Evolutionary conservation across 768 basidiomycete genomes (phyloP), one percentile per base, ranked within the genome.

Genomic region (Lactifluus subvellereus): DNA sequence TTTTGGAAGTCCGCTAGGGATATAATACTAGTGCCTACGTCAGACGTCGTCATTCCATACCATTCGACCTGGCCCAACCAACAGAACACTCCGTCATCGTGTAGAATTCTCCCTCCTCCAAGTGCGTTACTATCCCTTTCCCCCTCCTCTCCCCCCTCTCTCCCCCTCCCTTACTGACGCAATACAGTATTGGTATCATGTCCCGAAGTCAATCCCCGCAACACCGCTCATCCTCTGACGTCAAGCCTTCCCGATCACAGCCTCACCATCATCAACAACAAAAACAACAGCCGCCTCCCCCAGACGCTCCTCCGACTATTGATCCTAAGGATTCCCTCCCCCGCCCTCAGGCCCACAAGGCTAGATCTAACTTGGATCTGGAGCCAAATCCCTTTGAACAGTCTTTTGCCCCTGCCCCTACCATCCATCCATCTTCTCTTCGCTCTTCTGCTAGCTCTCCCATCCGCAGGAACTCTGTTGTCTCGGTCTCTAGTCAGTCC

Each of bases 381-480:
- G 94, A 96, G 71, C 89, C 88, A 0, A 96, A 96, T 72, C 94
- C 94, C 0, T 97, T 97, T 71, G 96, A 99, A 72, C 91, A 94
- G 75, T 94, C 91, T 58, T 98, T 98, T 73, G 86, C 88, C 40
- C 76, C 60, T 73, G 86, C 88, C 40, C 76, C 60, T 69, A 73
- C 59, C 9, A 18, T 40, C 70, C 79, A 61, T n/a, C 37, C 61
- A 14, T 66, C 70, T 14, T 67, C 69, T 53, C 69, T 71, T 51
- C 68, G 73, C 45, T 71, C 75, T 43, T 71, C 72, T n/a, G 64
- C 68, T 51, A 74, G 77, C 58, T 67, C 77, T 54, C 69, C 74
- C 37, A 70, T 76, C 59, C 69, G 71, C 52, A 61, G 67, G 4
- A 71, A 72, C 59, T 67, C 72, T 0, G 75, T 72, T 62, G 71